Conservation (phyloP, 2,329 filamentous ascomycete genomes). For the Aspergillus cejpii region DNA sequence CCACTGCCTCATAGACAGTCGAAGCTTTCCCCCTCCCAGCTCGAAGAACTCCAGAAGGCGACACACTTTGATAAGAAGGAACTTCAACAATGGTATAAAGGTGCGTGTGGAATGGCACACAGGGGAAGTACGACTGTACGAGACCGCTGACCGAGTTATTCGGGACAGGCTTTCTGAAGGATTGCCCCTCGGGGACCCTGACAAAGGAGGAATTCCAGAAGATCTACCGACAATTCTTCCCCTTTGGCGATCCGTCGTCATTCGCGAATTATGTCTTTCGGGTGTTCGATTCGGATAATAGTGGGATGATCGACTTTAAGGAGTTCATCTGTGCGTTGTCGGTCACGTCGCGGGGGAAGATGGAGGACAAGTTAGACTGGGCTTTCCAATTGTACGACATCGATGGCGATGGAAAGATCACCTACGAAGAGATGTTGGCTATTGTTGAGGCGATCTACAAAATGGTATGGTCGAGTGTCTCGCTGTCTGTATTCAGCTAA, state of each 20-base stretch:
- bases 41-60: conserved; percentile 88
- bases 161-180: conserved; percentile 80
- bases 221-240: conserved; percentile 99
- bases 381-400: conserved; percentile 99
- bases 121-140: neutral
- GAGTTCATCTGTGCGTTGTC: conserved; percentile 98
- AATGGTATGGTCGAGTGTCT: conserved; percentile 60
- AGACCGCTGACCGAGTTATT: conserved; percentile 12
- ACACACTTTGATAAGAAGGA: conserved; percentile 99
- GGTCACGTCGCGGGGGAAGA: conserved; percentile 93
- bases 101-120: conserved; percentile 46
- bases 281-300: conserved; percentile 96
- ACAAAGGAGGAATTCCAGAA: conserved; percentile 99
- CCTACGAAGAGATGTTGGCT: conserved; percentile 96
- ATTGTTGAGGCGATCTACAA: conserved; percentile 99
- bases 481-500: conserved; percentile 10
- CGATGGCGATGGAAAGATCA: conserved; percentile 97
- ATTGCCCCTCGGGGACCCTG: conserved; percentile 93
- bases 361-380: conserved; percentile 99
- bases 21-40: conserved; percentile 94
- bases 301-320: conserved; percentile 97
- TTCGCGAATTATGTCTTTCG: conserved; percentile 99
- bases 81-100: conserved; percentile 99
- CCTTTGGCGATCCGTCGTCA: conserved; percentile 91
- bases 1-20: conserved; percentile 63